These are phyloP conservation scores for Neopestalotiopsis sp. DNA, from an alignment of 2,329 filamentous ascomycete genomes.

Conservation along the genomic window DNA sequence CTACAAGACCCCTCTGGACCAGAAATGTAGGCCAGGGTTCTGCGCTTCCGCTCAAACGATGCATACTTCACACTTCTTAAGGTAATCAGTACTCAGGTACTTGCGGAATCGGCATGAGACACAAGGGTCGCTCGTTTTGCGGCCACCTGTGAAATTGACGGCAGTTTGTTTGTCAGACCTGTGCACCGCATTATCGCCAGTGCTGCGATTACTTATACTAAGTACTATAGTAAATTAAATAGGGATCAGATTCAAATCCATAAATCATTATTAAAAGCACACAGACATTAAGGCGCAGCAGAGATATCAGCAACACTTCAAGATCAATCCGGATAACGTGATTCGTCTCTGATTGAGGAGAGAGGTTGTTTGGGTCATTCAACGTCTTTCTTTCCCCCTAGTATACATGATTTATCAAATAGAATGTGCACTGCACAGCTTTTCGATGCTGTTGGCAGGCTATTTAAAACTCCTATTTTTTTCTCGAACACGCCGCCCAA, in stretches of 20 bases:
- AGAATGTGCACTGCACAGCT: not conserved
- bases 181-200: no score
- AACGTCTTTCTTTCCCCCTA: not conserved
- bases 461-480: not conserved
- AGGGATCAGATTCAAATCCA: no score
- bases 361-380: conserved; percentile 2
- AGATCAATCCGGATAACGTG: not conserved
- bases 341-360: conserved; percentile 15
- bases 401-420: not conserved
- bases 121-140: not conserved
- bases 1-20: not conserved
- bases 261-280: no score
- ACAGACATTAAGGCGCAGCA: no score
- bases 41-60: no score
- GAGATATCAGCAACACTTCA: not conserved
- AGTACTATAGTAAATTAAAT: no score
- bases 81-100: not conserved
- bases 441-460: not conserved
- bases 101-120: not conserved
- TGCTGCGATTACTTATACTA: no score
- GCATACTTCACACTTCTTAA: not conserved
- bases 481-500: conserved; percentile 15
- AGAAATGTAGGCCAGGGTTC: not conserved
- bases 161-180: no score
- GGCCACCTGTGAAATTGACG: not conserved